Evolutionary conservation across 176 grass and related monocot species (phyloP), one percentile per base, ranked within the genome.

Genomic region (Raddia distichophylla): DNA sequence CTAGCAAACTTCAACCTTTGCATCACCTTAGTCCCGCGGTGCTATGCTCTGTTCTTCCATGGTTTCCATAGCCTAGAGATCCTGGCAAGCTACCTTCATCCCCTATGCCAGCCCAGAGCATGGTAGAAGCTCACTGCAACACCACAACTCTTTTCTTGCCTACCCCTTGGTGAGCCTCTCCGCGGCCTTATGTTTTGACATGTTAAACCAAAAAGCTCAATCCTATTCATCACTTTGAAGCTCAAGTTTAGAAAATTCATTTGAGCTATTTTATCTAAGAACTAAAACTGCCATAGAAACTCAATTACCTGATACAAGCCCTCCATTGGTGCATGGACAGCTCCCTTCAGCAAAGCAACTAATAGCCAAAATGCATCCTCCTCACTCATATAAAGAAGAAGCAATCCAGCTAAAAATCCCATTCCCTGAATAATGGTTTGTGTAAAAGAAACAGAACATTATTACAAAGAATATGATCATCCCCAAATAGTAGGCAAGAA

Each of bases 371-470:
- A 99, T 74, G 89, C 93, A 88, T 99, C 93, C 67, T 99, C 96
- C 53, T 99, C 96, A 22, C 96, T 93, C 96, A 99, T 99, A 71
- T 99, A 99, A 73, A 99, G 93, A 80, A 99, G 93, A 20, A 99
- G 81, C 65, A 99, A 44, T 53, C 93, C 93, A 7, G 93, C 91
- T 93, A 99, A 88, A 89, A 99, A 99, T 71, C 93, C 96, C 96
- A 99, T 99, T 77, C 96, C 96, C 96, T 98, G 84, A n/a, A 79
- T 52, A 19, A 73, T 40, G 2, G 22, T 52, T 52, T 35, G 5
- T 33, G 7, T 46, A 85, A 74, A 89, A 74, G 45, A 40, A 85
- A 81, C 10, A 82, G 5, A 37, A 80, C 53, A 16, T 82, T 69
- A 85, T 16, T 74, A n/a, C 6, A 82, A 8, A 72, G 18, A 54